A percentile compares a stretch with the other conserved stretches of the same genome.
phyloP scores from a whole-genome alignment of 2,329 filamentous ascomycete genomes.

The Apiospora sp. region DNA sequence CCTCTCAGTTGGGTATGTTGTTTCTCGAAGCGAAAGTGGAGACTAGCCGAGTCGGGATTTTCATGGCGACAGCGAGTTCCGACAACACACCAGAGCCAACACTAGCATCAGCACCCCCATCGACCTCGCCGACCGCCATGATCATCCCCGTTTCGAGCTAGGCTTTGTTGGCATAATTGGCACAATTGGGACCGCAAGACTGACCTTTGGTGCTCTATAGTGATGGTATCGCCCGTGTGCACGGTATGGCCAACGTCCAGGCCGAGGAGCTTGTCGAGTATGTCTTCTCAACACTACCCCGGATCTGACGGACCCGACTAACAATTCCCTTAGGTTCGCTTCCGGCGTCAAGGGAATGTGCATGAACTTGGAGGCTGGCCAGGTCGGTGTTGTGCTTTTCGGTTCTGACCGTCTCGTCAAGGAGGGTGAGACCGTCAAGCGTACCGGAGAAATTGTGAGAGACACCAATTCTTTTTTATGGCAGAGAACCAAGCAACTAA shows the following conservation, averaged over 20 bases:
- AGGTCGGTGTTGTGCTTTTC: constrained; percentile 99
- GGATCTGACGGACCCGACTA: constrained; percentile 33
- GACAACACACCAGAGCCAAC: constrained; percentile 14
- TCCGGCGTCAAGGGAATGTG: constrained; percentile 99
- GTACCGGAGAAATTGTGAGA: constrained; percentile 98
- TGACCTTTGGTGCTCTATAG: constrained; percentile 58
- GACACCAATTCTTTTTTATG: background rate
- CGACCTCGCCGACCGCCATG: constrained; percentile 28
- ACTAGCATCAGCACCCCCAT: background rate
- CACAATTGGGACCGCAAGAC: constrained; percentile 31
- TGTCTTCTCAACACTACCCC: constrained; percentile 51
- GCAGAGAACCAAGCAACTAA: background rate
- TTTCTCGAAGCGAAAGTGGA: constrained; percentile 31
- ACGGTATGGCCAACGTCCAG: constrained; percentile 99
- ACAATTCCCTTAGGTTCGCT: constrained; percentile 75
- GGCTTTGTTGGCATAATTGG: constrained; percentile 21
- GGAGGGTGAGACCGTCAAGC: constrained; percentile 99
- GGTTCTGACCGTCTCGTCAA: constrained; percentile 99
- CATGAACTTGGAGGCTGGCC: constrained; percentile 99
- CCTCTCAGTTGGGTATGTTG: constrained; percentile 94
- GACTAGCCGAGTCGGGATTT: constrained; percentile 35
- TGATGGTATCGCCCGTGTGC: constrained; percentile 99
- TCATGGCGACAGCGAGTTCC: constrained; percentile 24
- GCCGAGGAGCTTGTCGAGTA: constrained; percentile 99
- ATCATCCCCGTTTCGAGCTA: background rate